Conservation (phyloP, 768 basidiomycete genomes). For the Hortiboletus flavorubellus region DNA sequence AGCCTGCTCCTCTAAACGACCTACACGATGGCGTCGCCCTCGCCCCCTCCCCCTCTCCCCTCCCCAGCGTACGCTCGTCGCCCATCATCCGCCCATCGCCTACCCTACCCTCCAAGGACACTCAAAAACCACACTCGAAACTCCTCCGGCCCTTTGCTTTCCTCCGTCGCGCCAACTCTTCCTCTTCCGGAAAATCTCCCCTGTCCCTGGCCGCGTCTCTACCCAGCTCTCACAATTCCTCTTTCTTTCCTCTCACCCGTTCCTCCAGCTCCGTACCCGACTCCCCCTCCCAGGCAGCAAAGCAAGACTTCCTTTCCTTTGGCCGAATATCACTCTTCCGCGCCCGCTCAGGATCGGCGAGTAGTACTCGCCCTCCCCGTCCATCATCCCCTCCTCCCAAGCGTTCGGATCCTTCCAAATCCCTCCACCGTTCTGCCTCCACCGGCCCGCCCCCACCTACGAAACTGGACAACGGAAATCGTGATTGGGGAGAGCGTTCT, state of each 20-base stretch:
- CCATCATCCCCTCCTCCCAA: constrained; percentile 18
- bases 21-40: constrained; percentile 6
- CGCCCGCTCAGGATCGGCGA: constrained; percentile 17
- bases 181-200: constrained; percentile 9
- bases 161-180: constrained; percentile 16
- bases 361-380: background rate
- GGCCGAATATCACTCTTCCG: constrained; percentile 32
- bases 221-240: constrained; percentile 11
- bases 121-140: constrained; percentile 12
- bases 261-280: constrained; percentile 13
- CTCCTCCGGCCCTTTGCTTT: constrained; percentile 22
- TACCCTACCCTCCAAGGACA: background rate
- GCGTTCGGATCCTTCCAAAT: background rate
- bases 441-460: constrained; percentile 11
- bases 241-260: constrained; percentile 11
- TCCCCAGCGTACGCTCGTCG: constrained; percentile 20
- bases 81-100: constrained; percentile 18
- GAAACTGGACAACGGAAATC: background rate
- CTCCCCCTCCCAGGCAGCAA: constrained; percentile 12
- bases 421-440: constrained; percentile 21
- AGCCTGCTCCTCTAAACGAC: background rate
- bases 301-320: constrained; percentile 29
- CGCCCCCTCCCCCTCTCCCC: constrained; percentile 20
- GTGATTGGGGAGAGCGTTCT: constrained; percentile 3
- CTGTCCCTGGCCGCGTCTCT: constrained; percentile 10